Percentiles rank a stretch among this genome's conserved stretches.
These are phyloP conservation scores for Scleroderma bovista DNA, from an alignment of 768 basidiomycete genomes.

Conservation along the genomic window DNA sequence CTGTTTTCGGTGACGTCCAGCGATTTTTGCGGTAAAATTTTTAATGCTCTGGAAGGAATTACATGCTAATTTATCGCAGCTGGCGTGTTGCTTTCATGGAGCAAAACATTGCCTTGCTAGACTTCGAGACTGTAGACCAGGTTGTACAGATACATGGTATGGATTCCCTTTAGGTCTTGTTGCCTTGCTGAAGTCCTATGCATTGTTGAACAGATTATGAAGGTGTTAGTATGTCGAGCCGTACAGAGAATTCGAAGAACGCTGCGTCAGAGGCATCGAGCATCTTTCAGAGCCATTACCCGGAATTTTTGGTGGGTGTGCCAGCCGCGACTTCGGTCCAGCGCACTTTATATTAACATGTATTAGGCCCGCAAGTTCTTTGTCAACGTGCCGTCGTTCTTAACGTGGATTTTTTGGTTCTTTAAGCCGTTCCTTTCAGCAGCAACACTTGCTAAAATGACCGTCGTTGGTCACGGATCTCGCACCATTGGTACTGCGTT, in stretches of 20 bases:
- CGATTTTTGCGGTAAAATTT: slow-evolving; percentile 63
- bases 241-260: slow-evolving; percentile 69
- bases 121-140: slow-evolving; percentile 71
- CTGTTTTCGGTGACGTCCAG: slow-evolving; percentile 71
- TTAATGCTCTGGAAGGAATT: not conserved
- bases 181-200: not conserved
- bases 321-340: no score
- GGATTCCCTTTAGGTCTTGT: not conserved
- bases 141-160: slow-evolving; percentile 69
- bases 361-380: slow-evolving; percentile 69
- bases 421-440: slow-evolving; percentile 73
- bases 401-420: slow-evolving; percentile 81
- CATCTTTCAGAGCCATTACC: slow-evolving; percentile 75
- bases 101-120: slow-evolving; percentile 51
- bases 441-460: slow-evolving; percentile 77
- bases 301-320: slow-evolving; percentile 64
- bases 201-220: slow-evolving; percentile 54
- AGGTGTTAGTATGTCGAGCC: slow-evolving; percentile 59
- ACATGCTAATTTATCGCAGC: slow-evolving; percentile 30
- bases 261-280: slow-evolving; percentile 70
- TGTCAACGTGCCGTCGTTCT: slow-evolving; percentile 69
- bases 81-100: slow-evolving; percentile 84
- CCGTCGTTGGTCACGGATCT: slow-evolving; percentile 64
- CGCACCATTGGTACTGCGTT: slow-evolving; percentile 55
- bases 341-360: not conserved